These are phyloP conservation scores for Beauveria sp. DNA, from an alignment of 2,329 filamentous ascomycete species.

Conservation along the genomic window DNA sequence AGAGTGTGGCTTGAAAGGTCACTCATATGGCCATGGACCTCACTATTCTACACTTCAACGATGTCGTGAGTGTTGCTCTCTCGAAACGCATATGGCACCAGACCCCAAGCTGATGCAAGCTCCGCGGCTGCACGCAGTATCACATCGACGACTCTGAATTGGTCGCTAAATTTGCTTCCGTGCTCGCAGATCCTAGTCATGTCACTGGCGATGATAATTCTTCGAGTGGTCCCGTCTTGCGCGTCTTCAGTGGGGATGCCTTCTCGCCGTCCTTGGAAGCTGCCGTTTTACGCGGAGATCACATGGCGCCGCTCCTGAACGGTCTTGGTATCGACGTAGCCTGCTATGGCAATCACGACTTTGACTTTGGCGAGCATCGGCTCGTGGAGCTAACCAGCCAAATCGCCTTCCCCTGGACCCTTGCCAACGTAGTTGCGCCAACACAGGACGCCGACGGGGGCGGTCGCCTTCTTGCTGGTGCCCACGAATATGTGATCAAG, in stretches of 20 bases:
- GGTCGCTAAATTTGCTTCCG: conserved; percentile 11
- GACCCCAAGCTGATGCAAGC: background rate
- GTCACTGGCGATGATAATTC: background rate
- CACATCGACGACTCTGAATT: conserved; percentile 9
- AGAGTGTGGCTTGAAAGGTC: too few species aligned
- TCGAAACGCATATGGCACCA: background rate
- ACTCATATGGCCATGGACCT: background rate
- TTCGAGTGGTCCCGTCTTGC: background rate
- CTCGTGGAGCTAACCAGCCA: conserved; percentile 4
- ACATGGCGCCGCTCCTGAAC: conserved; percentile 12
- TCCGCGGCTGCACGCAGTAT: conserved; percentile 1
- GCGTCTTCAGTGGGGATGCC: conserved; percentile 14
- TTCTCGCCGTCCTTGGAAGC: conserved; percentile 15
- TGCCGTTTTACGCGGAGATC: conserved; percentile 11
- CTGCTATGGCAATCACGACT: conserved; percentile 15
- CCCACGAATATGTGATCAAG: conserved; percentile 1
- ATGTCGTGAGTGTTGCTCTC: conserved; percentile 6
- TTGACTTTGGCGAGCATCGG: conserved; percentile 12
- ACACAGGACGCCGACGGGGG: background rate
- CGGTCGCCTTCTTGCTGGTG: conserved; percentile 9
- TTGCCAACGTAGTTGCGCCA: conserved; percentile 11
- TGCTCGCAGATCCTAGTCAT: background rate
- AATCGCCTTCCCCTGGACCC: conserved; percentile 12
- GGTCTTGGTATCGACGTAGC: conserved; percentile 10
- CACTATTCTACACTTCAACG: conserved; percentile 13